These are phyloP conservation scores for Hypoxylon cercidicola DNA, from an alignment of 495 filamentous ascomycete species.

Conservation along the genomic window DNA sequence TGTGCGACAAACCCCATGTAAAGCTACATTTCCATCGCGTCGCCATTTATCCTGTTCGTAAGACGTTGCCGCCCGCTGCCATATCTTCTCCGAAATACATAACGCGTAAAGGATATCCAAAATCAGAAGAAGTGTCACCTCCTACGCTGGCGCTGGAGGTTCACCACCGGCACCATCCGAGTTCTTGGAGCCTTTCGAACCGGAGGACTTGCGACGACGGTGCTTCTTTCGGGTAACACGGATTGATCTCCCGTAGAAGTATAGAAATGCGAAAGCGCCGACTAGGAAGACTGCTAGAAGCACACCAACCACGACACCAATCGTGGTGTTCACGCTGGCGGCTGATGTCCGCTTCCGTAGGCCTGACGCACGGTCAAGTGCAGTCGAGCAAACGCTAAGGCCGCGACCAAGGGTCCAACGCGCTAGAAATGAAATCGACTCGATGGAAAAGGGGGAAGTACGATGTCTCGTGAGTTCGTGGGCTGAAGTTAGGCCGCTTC, in stretches of 20 bases:
- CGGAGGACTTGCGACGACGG: constrained; percentile 37
- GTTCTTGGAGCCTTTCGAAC: constrained; percentile 41
- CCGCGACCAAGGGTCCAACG: constrained; percentile 15
- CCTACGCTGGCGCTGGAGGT: constrained; percentile 23
- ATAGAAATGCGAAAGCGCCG: constrained; percentile 43
- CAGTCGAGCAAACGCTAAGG: constrained; percentile 9
- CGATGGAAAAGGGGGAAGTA: constrained; percentile 15
- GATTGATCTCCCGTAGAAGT: constrained; percentile 46
- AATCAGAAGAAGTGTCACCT: background rate
- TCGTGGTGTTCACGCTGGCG: constrained; percentile 44
- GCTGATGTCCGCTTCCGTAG: constrained; percentile 23
- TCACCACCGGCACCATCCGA: constrained; percentile 36
- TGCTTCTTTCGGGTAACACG: constrained; percentile 34
- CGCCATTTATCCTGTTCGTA: constrained; percentile 1
- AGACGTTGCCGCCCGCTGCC: background rate
- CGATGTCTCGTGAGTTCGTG: constrained; percentile 16
- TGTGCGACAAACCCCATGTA: constrained; percentile 16
- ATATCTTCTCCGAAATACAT: constrained; percentile 2
- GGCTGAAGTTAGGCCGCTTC: constrained; percentile 4
- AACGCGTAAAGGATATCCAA: constrained; percentile 4
- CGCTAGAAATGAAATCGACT: constrained; percentile 10
- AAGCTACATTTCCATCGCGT: constrained; percentile 3
- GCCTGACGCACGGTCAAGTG: constrained; percentile 13
- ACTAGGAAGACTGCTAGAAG: constrained; percentile 46
- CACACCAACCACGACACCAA: constrained; percentile 50